Conservation (phyloP, 2,329 filamentous ascomycete species). For the Colletotrichum sp. region DNA sequence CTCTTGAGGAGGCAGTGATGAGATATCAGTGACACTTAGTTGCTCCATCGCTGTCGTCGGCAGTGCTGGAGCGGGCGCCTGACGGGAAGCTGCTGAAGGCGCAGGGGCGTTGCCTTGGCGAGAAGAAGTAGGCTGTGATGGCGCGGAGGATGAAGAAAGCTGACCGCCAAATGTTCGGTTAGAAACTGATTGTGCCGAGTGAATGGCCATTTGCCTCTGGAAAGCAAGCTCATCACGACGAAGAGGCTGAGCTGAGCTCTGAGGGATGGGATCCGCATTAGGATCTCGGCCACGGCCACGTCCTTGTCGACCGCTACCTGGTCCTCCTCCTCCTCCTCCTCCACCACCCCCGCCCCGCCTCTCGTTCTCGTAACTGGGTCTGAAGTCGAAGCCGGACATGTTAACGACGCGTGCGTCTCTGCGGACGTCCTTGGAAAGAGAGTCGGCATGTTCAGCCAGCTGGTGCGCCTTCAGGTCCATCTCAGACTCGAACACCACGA, state of each 20-base stretch:
- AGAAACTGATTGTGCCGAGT: conserved; percentile 81
- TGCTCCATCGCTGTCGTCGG: conserved; percentile 48
- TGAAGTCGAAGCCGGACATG: conserved; percentile 83
- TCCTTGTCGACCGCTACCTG: conserved; percentile 35
- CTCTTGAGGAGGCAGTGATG: conserved; percentile 73
- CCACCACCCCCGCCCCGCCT: conserved; percentile 51
- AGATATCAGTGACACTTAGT: conserved; percentile 55
- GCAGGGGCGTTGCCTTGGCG: conserved; percentile 14
- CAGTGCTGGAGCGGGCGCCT: conserved; percentile 19
- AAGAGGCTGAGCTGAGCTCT: conserved; percentile 79
- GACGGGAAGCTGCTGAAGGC: background rate
- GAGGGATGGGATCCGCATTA: conserved; percentile 79
- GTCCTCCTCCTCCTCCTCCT: conserved; percentile 43
- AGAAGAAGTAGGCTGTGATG: conserved; percentile 29
- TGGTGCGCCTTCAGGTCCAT: conserved; percentile 96
- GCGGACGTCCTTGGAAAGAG: conserved; percentile 81
- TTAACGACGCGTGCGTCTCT: conserved; percentile 86
- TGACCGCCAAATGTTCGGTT: conserved; percentile 86
- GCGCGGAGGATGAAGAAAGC: conserved; percentile 63
- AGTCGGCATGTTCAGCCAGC: conserved; percentile 79
- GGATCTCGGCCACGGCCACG: conserved; percentile 79
- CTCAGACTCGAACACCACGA: conserved; percentile 93
- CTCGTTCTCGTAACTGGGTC: conserved; percentile 73
- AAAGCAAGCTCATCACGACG: conserved; percentile 88
- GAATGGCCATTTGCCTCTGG: conserved; percentile 90